Base-by-base conservation (phyloP, 1,139 yeast species). In the Lodderomyces metapsilosis region DNA sequence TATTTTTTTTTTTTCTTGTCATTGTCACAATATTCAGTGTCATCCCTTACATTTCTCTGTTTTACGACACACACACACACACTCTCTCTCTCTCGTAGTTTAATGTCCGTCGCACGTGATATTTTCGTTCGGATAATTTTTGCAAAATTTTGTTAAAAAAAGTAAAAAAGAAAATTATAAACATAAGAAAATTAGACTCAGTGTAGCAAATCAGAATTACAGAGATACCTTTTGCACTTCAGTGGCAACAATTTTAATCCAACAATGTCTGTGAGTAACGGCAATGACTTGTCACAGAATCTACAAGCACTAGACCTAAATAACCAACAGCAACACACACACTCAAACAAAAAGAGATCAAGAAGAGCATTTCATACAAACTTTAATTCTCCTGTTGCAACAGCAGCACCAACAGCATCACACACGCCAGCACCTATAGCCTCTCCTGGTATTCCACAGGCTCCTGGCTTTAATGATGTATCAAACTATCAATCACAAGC, bases 321-420 rank as follows among this genome's bases (percentile, higher is more conserved):
- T 34, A 36, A 34, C 20, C 23, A 31, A 16, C 43, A 27, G 9
- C 42, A 25, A 15, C 28, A 25, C n/a, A 24, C 41, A 11, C 12
- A 37, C 12, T 12, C 22, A 13, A 62, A 57, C 52, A 69, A 70
- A 49, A 75, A 72, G 52, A 58, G 78, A 48, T 58, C 74, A 4
- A 71, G 64, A 8, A 61, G 81, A 46, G 80, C 78, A 1, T 70
- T 60, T 55, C 80, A 75, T 47, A 56, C 65, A 18, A 62, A 55
- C 15, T 52, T 57, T 43, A 51, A 47, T 34, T 37, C 52, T 17
- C 53, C 47, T n/a, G 24, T 33, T 3, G 24, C 36, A 33, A 33
- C 25, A 4, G 24, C 36, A 11, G 45, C 38, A 3, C 39, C 47
- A 11, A 38, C 46, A 9, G 34, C 34, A 9, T 25, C 43, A 11